These are phyloP conservation scores for Fusarium transvaalense DNA, from an alignment of 2,329 filamentous ascomycete species.

Conservation along the genomic window DNA sequence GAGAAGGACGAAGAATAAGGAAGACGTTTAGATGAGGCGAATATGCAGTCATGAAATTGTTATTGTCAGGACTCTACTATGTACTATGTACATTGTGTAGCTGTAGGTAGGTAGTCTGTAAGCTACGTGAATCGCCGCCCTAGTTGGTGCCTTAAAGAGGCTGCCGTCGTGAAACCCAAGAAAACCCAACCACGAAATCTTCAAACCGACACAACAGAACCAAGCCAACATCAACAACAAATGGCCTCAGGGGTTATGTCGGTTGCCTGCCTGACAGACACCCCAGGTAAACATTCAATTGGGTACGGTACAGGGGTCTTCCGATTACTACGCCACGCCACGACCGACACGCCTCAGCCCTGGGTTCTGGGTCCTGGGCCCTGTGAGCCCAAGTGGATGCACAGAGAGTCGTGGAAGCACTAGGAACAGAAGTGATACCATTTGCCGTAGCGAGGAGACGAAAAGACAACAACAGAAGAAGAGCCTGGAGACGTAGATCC, in stretches of 20 bases:
- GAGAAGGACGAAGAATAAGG: slow-evolving; percentile 23
- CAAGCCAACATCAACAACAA: neutral
- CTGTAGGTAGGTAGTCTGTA: slow-evolving; percentile 12
- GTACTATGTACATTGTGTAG: no score
- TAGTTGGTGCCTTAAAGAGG: slow-evolving; percentile 17
- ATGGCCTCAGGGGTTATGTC: slow-evolving; percentile 12
- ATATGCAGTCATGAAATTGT: neutral
- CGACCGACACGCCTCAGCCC: slow-evolving; percentile 38
- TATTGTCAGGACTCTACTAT: no score
- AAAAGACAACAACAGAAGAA: slow-evolving; percentile 27
- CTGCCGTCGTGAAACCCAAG: slow-evolving; percentile 30
- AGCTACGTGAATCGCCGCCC: slow-evolving; percentile 18
- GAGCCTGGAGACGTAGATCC: slow-evolving; percentile 29
- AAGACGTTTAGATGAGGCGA: slow-evolving; percentile 13
- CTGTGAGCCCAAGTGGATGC: slow-evolving; percentile 38
- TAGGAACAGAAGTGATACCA: slow-evolving; percentile 35
- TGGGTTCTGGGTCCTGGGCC: no score
- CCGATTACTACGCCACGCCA: slow-evolving; percentile 36
- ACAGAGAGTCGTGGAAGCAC: slow-evolving; percentile 45
- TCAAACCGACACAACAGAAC: slow-evolving; percentile 2
- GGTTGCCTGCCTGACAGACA: slow-evolving; percentile 20
- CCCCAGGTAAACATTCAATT: slow-evolving; percentile 11
- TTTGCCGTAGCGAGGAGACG: slow-evolving; percentile 26
- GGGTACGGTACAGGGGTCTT: slow-evolving; percentile 13
- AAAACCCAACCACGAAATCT: slow-evolving; percentile 19